Percentiles rank a stretch among this genome's conserved stretches.
Evolutionary conservation across 768 basidiomycete genomes (phyloP).

Genomic region (Podaxis rugospora): DNA sequence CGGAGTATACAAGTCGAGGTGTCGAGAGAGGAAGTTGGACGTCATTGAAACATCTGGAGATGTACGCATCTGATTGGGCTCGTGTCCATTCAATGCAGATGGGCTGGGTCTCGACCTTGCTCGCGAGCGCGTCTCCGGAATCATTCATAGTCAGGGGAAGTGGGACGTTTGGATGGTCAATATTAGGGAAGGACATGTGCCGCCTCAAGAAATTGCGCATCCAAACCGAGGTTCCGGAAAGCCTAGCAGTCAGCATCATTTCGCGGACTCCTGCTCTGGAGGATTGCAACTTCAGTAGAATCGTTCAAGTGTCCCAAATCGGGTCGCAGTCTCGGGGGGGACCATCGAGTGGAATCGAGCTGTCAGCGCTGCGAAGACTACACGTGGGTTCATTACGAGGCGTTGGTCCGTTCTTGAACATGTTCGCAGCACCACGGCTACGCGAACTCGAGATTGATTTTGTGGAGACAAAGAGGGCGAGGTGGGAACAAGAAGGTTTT

Average conservation of each 20-base stretch:
- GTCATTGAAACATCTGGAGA: conserved; percentile 2
- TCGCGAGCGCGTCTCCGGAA: background rate
- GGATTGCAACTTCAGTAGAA: background rate
- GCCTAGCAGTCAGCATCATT: background rate
- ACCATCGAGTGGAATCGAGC: background rate
- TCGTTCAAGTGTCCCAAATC: background rate
- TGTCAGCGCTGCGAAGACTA: background rate
- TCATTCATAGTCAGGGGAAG: background rate
- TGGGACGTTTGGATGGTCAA: conserved; percentile 1
- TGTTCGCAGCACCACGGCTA: background rate
- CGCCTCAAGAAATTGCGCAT: background rate
- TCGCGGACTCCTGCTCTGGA: background rate
- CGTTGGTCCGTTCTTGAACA: background rate
- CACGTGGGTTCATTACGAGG: background rate
- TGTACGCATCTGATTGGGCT: conserved; percentile 4
- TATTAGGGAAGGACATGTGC: conserved; percentile 1
- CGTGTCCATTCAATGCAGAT: background rate
- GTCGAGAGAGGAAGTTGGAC: background rate
- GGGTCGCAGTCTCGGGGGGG: background rate
- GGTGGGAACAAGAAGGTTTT: background rate
- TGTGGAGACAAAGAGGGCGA: background rate
- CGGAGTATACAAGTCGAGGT: background rate
- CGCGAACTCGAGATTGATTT: background rate
- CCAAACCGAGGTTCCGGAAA: background rate
- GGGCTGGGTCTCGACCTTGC: background rate